Evolutionary conservation across 202 grass and related monocot species (phyloP), one percentile per base, ranked within the genome.

Genomic region (Eragrostis tef): DNA sequence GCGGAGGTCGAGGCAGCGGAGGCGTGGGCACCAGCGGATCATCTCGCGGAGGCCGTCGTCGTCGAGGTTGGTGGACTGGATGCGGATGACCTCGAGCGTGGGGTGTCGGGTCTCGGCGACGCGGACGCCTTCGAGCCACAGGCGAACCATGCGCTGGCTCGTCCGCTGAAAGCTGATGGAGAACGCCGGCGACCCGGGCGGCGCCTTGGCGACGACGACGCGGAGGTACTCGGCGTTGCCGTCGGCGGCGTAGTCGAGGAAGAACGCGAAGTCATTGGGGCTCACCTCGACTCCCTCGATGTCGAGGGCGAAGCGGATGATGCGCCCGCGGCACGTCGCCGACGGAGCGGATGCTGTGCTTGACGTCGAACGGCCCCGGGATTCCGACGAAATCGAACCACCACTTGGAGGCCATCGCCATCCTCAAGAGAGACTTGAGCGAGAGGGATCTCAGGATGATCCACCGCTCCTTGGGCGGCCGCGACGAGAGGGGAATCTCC

Each of bases 141-240:
- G 88, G 13, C 52, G 75, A 10, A 46, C 52, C 44, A 94, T 54
- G 44, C 29, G 11, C 1, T 46, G 68, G 66, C 77, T 84, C 16
- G 77, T 48, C 25, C 9, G 57, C 14, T 77, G 39, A 46, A 89
- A 75, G 36, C 57, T 56, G 81, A 85, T 82, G 46, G 16, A 77
- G 66, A 86, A 39, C 34, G 34, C 34, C 34, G 14, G 0, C 17
- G 46, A 72, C 7, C 54, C 56, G 63, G 71, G 24, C 65, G 50
- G 44, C 36, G 53, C 42, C 11, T 34, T 6, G n/a, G n/a, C n/a
- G 51, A 59, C 46, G 42, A 76, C 81, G 51, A 94, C 42, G 11
- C 39, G 70, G 72, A 94, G 83, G 26, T 88, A 87, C 81, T 80
- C 87, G 29, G 86, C 89, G 31, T 57, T 53, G 66, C 89, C 87